Conservation (phyloP, 306 rosid genomes). For the Malus asiatica region DNA sequence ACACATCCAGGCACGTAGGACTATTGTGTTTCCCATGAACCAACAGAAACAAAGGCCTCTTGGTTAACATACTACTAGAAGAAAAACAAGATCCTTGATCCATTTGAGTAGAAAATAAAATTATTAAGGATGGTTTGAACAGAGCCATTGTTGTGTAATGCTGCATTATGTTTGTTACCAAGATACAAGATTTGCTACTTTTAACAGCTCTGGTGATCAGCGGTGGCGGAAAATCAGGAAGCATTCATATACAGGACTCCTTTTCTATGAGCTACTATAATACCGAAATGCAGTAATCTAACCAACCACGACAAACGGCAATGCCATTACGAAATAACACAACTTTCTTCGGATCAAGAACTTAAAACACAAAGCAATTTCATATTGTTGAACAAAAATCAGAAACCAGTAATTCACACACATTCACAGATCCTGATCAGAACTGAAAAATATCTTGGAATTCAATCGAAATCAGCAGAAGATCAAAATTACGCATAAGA, state of each 20-base stretch:
- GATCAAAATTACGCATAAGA: not conserved
- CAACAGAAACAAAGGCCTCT: not conserved
- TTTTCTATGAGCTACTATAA: not conserved
- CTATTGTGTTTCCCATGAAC: not conserved
- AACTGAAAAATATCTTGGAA: not conserved
- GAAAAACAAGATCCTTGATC: not conserved
- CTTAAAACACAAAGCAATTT: not conserved
- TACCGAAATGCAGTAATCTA: not conserved
- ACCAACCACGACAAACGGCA: not conserved
- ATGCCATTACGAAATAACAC: not conserved
- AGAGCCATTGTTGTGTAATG: not conserved
- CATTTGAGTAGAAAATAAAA: not conserved
- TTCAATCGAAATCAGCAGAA: not conserved
- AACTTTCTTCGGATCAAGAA: constrained; percentile 2
- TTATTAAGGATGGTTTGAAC: not conserved
- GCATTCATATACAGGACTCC: too few relatives aligned
- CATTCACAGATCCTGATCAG: constrained; percentile 13
- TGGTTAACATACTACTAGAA: not conserved
- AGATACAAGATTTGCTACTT: not conserved
- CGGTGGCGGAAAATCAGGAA: not conserved
- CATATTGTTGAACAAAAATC: not conserved
- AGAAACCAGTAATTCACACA: constrained; percentile 1
- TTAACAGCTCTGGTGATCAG: not conserved
- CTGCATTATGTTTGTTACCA: not conserved
- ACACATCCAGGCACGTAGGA: not conserved